These are phyloP conservation scores for Caryopteris hybrid DNA, from an alignment of 305 asterid genomes.

Conservation along the genomic window DNA sequence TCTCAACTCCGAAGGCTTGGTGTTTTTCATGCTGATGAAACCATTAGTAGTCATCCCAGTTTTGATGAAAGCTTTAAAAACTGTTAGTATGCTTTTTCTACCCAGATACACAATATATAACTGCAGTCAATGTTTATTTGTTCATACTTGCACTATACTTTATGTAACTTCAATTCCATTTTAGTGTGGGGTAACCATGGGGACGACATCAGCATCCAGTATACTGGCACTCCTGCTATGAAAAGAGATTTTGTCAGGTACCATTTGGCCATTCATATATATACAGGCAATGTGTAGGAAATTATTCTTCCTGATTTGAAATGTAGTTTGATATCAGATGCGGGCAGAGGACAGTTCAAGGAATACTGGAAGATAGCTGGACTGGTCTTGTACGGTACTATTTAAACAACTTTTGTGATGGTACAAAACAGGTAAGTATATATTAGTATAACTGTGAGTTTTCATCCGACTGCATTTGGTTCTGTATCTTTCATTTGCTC, in stretches of 20 bases:
- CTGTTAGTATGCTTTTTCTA: slow-evolving; percentile 45
- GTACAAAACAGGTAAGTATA: slow-evolving; percentile 81
- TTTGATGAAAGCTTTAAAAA: slow-evolving; percentile 70
- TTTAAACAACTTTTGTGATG: slow-evolving; percentile 87
- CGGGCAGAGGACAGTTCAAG: slow-evolving; percentile 72
- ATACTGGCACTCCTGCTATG: slow-evolving; percentile 92
- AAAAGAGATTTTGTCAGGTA: slow-evolving; percentile 99
- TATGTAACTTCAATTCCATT: slow-evolving; percentile 4
- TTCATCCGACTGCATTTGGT: neutral
- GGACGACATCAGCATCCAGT: slow-evolving; percentile 92
- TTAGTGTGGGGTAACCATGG: slow-evolving; percentile 99
- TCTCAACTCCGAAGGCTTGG: slow-evolving; percentile 91
- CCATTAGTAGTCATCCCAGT: slow-evolving; percentile 59
- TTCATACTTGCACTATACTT: no score
- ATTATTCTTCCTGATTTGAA: neutral
- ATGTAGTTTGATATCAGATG: slow-evolving; percentile 34
- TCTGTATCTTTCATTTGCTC: no score
- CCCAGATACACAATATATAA: slow-evolving; percentile 1
- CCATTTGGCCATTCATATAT: neutral
- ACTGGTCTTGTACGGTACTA: slow-evolving; percentile 82
- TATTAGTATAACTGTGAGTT: neutral
- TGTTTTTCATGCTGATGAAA: slow-evolving; percentile 60
- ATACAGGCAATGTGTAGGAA: neutral
- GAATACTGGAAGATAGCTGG: slow-evolving; percentile 65
- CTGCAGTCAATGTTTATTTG: no score